phyloP scores from a whole-genome alignment of 805 yeast species.

The Metschnikowia aberdeeniae region DNA sequence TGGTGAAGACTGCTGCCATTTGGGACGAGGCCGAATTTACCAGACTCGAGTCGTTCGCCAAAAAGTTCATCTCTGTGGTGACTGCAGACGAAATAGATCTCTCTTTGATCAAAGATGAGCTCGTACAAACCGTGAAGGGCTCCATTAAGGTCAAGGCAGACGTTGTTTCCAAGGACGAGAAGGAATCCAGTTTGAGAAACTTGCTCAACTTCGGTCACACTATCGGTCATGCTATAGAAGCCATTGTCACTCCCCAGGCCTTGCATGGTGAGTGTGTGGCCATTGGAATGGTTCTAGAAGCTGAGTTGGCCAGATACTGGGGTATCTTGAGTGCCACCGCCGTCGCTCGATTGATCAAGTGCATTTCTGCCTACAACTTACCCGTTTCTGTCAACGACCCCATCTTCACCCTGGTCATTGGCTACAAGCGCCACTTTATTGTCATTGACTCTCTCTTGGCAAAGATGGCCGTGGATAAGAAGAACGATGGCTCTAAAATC shows the following conservation, averaged over 20 bases:
- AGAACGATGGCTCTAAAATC: constrained; percentile 89
- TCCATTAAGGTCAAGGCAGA: constrained; percentile 89
- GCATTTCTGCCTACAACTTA: constrained; percentile 78
- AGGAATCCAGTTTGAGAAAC: constrained; percentile 92
- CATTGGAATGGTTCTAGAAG: constrained; percentile 92
- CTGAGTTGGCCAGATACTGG: constrained; percentile 88
- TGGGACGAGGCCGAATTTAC: constrained; percentile 90
- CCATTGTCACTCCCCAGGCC: constrained; percentile 93
- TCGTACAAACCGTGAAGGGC: constrained; percentile 74
- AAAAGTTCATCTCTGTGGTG: constrained; percentile 65
- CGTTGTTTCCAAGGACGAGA: constrained; percentile 90
- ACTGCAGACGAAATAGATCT: constrained; percentile 45
- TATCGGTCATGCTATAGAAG: constrained; percentile 97
- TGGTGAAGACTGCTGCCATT: constrained; percentile 95
- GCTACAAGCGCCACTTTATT: constrained; percentile 56
- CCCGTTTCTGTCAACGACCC: constrained; percentile 79
- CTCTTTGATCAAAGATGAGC: constrained; percentile 63
- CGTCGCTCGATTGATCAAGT: constrained; percentile 82
- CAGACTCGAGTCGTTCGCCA: constrained; percentile 75
- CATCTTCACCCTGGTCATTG: constrained; percentile 58
- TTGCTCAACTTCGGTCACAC: constrained; percentile 93
- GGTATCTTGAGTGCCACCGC: constrained; percentile 90
- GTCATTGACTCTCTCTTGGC: constrained; percentile 71
- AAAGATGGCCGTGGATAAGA: constrained; percentile 94
- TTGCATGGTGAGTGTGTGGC: constrained; percentile 99